These are phyloP conservation scores for Candida dajiaensis DNA, from an alignment of 805 yeast genomes.

Conservation along the genomic window DNA sequence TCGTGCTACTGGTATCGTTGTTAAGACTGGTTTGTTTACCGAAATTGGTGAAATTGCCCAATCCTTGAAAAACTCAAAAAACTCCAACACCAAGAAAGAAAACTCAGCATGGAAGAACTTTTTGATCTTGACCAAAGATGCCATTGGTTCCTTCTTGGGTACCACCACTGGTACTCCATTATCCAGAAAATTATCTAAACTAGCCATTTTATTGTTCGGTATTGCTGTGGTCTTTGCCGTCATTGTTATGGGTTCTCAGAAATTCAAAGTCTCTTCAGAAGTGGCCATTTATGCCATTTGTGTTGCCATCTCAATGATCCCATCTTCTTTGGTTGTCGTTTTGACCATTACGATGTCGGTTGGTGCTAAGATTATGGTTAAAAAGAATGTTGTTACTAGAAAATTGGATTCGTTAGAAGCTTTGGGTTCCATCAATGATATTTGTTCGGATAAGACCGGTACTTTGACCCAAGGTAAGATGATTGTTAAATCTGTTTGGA, in stretches of 20 bases:
- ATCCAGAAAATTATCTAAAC: slow-evolving; percentile 66
- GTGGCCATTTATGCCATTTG: slow-evolving; percentile 88
- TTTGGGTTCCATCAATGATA: slow-evolving; percentile 71
- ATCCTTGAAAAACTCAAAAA: slow-evolving; percentile 41
- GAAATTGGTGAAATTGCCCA: slow-evolving; percentile 73
- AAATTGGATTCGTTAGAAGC: slow-evolving; percentile 76
- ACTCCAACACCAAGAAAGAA: slow-evolving; percentile 36
- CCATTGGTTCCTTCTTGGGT: slow-evolving; percentile 67
- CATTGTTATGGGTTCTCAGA: slow-evolving; percentile 81
- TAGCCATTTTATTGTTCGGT: slow-evolving; percentile 66
- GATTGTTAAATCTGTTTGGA: slow-evolving; percentile 67
- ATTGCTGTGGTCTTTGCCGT: slow-evolving; percentile 84
- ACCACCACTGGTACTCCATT: slow-evolving; percentile 77
- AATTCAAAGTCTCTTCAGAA: slow-evolving; percentile 64
- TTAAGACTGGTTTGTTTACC: slow-evolving; percentile 62
- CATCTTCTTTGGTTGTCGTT: slow-evolving; percentile 74
- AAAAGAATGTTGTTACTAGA: slow-evolving; percentile 65
- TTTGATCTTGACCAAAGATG: slow-evolving; percentile 40
- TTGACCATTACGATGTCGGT: slow-evolving; percentile 84
- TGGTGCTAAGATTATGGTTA: slow-evolving; percentile 68
- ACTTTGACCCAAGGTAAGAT: slow-evolving; percentile 76
- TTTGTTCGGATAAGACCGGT: slow-evolving; percentile 81
- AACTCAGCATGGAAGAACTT: slow-evolving; percentile 34
- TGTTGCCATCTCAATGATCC: slow-evolving; percentile 74
- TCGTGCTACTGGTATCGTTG: slow-evolving; percentile 63